Evolutionary conservation across 2,329 filamentous ascomycete genomes (phyloP).

Genomic region (Sporothrix inflata): DNA sequence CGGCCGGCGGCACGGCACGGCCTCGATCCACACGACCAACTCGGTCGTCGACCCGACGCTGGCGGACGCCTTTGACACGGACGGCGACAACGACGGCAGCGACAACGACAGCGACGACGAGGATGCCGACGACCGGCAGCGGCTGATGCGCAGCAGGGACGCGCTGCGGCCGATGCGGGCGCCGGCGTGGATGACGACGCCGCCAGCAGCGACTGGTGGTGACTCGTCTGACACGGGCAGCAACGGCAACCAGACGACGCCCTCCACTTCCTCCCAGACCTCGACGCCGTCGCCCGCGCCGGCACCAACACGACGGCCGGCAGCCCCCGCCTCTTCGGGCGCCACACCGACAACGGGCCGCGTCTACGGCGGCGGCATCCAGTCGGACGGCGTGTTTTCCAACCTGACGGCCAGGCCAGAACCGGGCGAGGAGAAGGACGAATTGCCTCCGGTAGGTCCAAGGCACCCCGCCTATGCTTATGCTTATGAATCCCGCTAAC

Average conservation of each 20-base stretch:
- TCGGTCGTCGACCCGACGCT: conserved; percentile 72
- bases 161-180: conserved; percentile 29
- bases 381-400: conserved; percentile 93
- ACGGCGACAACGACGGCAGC: conserved; percentile 84
- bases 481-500: background rate
- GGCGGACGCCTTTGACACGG: conserved; percentile 88
- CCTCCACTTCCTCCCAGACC: background rate
- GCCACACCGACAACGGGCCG: conserved; percentile 42
- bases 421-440: conserved; percentile 76
- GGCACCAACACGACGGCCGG: background rate
- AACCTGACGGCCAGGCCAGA: conserved; percentile 92
- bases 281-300: background rate
- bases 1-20: conserved; percentile 8
- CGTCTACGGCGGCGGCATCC: conserved; percentile 73
- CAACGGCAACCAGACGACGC: background rate
- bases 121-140: conserved; percentile 81
- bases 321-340: conserved; percentile 34
- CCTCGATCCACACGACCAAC: background rate
- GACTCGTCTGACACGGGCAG: background rate
- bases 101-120: conserved; percentile 75
- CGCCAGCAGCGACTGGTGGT: background rate
- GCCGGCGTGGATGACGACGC: conserved; percentile 35
- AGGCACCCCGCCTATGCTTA: background rate
- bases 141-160: conserved; percentile 72
- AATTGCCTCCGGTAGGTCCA: conserved; percentile 82